Evolutionary conservation across 257 asterid species (phyloP).

Genomic region (Penstemon eatonii): DNA sequence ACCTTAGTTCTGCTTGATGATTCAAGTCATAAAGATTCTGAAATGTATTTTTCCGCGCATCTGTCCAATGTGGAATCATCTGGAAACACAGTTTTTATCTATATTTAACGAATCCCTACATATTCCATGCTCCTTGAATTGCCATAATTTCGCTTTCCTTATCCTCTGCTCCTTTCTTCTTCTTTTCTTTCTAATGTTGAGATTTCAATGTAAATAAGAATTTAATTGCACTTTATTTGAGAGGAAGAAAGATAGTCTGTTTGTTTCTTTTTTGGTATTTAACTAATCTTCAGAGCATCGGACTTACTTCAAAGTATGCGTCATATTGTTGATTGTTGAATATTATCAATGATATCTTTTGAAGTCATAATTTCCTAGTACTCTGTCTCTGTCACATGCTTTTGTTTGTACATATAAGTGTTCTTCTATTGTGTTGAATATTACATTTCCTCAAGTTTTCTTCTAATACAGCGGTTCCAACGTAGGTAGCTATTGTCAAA

Average conservation of each 20-base stretch:
- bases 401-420: neutral
- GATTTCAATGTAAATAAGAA: neutral
- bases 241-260: neutral
- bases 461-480: conserved; percentile 29
- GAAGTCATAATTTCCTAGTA: neutral
- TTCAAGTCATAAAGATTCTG: neutral
- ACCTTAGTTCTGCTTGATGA: neutral
- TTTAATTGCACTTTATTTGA: conserved; percentile 11
- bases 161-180: neutral
- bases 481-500: conserved; percentile 90
- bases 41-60: neutral
- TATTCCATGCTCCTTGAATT: neutral
- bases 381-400: neutral
- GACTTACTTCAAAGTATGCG: conserved; percentile 17
- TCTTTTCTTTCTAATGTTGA: neutral
- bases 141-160: neutral
- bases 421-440: neutral
- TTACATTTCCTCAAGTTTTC: conserved; percentile 3
- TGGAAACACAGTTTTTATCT: conserved; percentile 3
- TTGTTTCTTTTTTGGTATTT: neutral
- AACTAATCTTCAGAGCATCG: conserved; percentile 7
- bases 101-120: neutral
- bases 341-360: conserved; percentile 9
- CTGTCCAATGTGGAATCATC: conserved; percentile 6
- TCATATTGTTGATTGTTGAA: neutral